phyloP scores from a whole-genome alignment of 2,329 filamentous ascomycete species.

The Neopestalotiopsis sp. region DNA sequence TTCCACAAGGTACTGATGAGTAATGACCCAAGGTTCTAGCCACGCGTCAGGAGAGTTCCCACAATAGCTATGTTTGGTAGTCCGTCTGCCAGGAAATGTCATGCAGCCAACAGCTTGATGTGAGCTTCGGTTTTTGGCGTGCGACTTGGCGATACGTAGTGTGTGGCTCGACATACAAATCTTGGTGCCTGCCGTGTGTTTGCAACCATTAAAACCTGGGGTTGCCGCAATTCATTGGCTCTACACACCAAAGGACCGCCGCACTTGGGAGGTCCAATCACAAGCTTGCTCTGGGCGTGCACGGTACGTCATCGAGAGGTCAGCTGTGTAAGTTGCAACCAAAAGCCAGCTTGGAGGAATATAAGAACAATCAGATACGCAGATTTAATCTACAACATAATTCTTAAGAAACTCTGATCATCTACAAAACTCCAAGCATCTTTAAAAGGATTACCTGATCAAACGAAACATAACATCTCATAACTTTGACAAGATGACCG shows the following conservation, averaged over 20 bases:
- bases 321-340: conserved; percentile 29
- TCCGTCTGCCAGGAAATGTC: conserved; percentile 10
- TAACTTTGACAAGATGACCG: conserved; percentile 16
- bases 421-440: background rate
- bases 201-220: conserved; percentile 20
- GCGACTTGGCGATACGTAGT: background rate
- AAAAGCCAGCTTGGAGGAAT: conserved; percentile 19
- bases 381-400: background rate
- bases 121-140: background rate
- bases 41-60: background rate
- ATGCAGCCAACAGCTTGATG: background rate
- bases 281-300: conserved; percentile 25
- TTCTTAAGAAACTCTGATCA: background rate
- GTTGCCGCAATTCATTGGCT: conserved; percentile 20
- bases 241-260: conserved; percentile 17
- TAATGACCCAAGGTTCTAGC: background rate
- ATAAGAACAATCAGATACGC: conserved; percentile 10
- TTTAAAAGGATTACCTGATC: background rate
- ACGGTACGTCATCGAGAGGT: conserved; percentile 36
- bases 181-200: background rate
- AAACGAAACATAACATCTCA: background rate
- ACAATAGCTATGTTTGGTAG: background rate
- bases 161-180: background rate
- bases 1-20: background rate
- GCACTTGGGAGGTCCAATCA: conserved; percentile 34